Evolutionary conservation across 2,329 filamentous ascomycete species (phyloP).

Genomic region (Aspergillus transmontanensis): DNA sequence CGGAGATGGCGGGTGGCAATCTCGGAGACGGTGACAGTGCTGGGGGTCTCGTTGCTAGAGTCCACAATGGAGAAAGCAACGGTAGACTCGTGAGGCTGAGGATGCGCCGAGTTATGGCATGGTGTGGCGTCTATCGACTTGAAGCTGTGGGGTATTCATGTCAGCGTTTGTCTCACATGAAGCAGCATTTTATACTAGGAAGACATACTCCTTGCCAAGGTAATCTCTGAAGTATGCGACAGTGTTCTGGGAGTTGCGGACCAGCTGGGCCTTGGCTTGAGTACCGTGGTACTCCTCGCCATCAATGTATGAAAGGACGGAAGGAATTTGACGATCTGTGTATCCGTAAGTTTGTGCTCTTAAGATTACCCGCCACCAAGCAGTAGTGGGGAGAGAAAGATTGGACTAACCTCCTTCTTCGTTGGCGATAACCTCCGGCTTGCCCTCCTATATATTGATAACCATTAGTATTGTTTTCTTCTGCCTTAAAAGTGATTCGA

Average conservation of each 20-base stretch:
- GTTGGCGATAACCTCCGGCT: conserved; percentile 97
- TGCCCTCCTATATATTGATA: conserved; percentile 67
- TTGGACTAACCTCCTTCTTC: conserved; percentile 75
- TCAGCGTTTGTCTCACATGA: conserved; percentile 14
- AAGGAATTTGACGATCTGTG: conserved; percentile 92
- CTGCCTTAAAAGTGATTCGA: background rate
- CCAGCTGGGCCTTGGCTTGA: conserved; percentile 90
- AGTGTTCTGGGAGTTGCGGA: conserved; percentile 91
- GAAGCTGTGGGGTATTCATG: conserved; percentile 57
- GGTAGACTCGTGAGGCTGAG: conserved; percentile 69
- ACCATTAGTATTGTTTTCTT: background rate
- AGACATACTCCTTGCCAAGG: conserved; percentile 79
- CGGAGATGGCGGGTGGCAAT: conserved; percentile 81
- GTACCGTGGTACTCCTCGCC: conserved; percentile 96
- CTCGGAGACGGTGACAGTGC: conserved; percentile 75
- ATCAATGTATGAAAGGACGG: conserved; percentile 88
- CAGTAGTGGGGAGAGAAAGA: background rate
- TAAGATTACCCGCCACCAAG: background rate
- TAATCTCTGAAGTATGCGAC: conserved; percentile 96
- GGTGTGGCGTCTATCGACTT: conserved; percentile 95
- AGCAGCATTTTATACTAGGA: background rate
- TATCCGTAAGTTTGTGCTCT: conserved; percentile 20
- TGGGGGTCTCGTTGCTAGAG: conserved; percentile 64
- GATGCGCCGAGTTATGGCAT: conserved; percentile 90
- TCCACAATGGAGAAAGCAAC: conserved; percentile 86